Evolutionary conservation across 805 yeast species (phyloP), one percentile per base, ranked within the genome.

Genomic region (Saccharomycopsis oosterbeekiorum): DNA sequence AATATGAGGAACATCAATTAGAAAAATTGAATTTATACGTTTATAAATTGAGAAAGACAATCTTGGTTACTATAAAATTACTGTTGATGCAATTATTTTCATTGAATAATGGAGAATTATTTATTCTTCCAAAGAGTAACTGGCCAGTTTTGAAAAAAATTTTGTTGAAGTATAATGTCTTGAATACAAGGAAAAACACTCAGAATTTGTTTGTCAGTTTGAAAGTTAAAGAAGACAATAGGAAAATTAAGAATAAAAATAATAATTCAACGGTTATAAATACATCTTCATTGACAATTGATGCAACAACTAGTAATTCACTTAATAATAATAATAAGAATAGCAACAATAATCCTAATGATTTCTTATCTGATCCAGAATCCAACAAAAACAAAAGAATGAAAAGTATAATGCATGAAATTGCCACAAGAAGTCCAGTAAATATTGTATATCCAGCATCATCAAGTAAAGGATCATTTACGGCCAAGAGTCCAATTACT

Each of bases 31-130:
- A 21, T 10, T n/a, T 4, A 2, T 47, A 55, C 15, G 29, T 43
- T 15, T 15, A 24, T 17, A 59, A 57, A 26, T 39, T 59, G 10
- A 39, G 58, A 37, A 61, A 61, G 54, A 10, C 40, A 2, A 6
- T 61, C 2, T 54, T 63, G 34, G 59, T 57, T 9, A 55, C 37
- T 19, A 59, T 63, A 10, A 63, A 61, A 51, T 26, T 63, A 11
- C 29, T 42, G 24, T 55, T 63, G 42, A 61, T 63, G 40, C 61
- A 63, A 42, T 54, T 63, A 51, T 63, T 63, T 40, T 26, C 54
- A 1, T 41, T 63, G 26, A 63, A 61, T 39, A 60, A 60, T 40
- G 65, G 65, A 14, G 65, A 63, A 42, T 42, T 63, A 12, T 63
- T 63, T 57, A 29, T 63, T 26, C 43, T 60, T n/a, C 64, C 65